Base-by-base conservation (phyloP, 164 flowering plant species). In the Vitis labrusca region DNA sequence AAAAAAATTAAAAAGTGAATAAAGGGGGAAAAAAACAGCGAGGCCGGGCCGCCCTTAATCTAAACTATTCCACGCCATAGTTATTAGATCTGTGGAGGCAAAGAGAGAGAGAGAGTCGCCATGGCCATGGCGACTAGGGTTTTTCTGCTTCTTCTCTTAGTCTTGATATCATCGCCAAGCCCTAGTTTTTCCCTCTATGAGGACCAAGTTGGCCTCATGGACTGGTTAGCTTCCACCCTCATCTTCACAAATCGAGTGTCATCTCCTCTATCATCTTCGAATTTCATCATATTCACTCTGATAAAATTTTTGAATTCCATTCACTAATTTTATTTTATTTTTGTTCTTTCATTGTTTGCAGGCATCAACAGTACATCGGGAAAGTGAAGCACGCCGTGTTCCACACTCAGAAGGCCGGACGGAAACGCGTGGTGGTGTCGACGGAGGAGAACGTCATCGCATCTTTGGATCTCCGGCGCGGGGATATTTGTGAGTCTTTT, bases 371-470 rank as follows among this genome's bases (percentile, higher is more conserved):
- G 77, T 95, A 91, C 72, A 85, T 95, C 13, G 99, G 99, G 3
- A 95, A 95, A 80, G 97, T 91, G 68, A 93, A 90, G 78, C 86
- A 91, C 61, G 97, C 98, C 1, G 86, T 93, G 73, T 95, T 95
- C 74, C 98, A 92, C 63, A 89, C 99, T 37, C 97, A 89, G 14
- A 95, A 90, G 75, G 83, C 93, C 0, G 98, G 93, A 7, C 78
- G 99, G 53, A 95, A 88, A 89, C 97, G 99, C 27, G 98, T 92
- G 14, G 76, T 95, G 3, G 98, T 95, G 5, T 85, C 98, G 49
- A 95, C 97, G 1, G 96, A 95, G 73, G 97, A 93, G 85, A 95
- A 93, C 64, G 96, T 88, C n/a, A 67, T 95, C 17, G 98, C 99
- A 1, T 93, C 97, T 6, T 90, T 95, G 65, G 99, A 95, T 88